A percentile compares a stretch with the other conserved stretches of the same genome.
These are phyloP conservation scores for Leptosphaerulina australis DNA, from an alignment of 2,329 filamentous ascomycete genomes.

Conservation along the genomic window DNA sequence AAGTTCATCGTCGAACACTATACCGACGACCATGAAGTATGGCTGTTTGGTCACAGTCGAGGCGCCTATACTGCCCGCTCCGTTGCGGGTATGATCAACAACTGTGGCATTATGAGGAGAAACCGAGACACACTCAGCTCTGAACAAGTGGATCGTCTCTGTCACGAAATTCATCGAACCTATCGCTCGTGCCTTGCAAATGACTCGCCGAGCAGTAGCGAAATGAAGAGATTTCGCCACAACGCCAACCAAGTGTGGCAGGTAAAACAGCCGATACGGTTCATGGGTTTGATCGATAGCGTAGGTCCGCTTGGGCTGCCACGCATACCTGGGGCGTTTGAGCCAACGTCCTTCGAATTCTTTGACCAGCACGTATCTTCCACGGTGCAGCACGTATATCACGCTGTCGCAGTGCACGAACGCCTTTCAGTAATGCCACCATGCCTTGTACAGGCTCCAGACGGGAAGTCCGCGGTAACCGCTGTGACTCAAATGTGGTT, in stretches of 20 bases:
- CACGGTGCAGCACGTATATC: slow-evolving; percentile 42
- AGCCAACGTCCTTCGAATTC: slow-evolving; percentile 46
- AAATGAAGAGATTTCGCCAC: slow-evolving; percentile 26
- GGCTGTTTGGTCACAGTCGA: slow-evolving; percentile 54
- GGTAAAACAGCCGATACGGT: slow-evolving; percentile 37
- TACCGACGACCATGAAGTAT: slow-evolving; percentile 50
- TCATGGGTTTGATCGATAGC: slow-evolving; percentile 45
- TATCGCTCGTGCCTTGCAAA: slow-evolving; percentile 37
- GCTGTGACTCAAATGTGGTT: slow-evolving; percentile 43
- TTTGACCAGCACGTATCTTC: slow-evolving; percentile 43
- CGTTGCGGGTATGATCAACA: slow-evolving; percentile 53
- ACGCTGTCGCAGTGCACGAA: slow-evolving; percentile 44
- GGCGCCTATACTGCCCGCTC: slow-evolving; percentile 54
- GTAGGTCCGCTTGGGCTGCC: slow-evolving; percentile 45
- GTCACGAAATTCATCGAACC: slow-evolving; percentile 41
- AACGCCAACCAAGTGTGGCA: slow-evolving; percentile 35
- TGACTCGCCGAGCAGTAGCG: slow-evolving; percentile 37
- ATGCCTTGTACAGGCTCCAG: slow-evolving; percentile 34
- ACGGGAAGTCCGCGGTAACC: slow-evolving; percentile 9
- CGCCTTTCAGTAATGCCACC: slow-evolving; percentile 45
- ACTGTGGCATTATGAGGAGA: slow-evolving; percentile 48
- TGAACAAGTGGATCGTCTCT: slow-evolving; percentile 32
- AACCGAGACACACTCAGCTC: slow-evolving; percentile 15
- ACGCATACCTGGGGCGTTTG: slow-evolving; percentile 43
- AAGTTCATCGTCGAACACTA: slow-evolving; percentile 46